Percentiles rank a stretch among this genome's conserved stretches.
Evolutionary conservation across 305 asterid species (phyloP).

Genomic region (Solanum aculeatissimum): DNA sequence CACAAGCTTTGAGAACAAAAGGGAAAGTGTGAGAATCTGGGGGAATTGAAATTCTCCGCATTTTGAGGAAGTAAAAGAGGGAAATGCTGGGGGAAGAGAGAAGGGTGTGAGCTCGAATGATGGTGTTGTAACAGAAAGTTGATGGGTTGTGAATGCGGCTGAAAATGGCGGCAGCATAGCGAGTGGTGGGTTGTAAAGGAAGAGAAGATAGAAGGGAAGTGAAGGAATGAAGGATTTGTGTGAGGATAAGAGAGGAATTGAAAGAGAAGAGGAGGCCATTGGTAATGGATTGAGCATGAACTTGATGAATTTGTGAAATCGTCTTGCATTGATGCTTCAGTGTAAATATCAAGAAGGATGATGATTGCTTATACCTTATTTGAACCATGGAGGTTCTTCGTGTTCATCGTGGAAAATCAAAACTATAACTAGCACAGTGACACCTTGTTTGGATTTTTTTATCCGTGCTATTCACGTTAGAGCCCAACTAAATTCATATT

Average conservation of each 20-base stretch:
- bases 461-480: too few relatives aligned
- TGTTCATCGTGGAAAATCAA: not conserved
- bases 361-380: slow-evolving; percentile 24
- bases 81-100: slow-evolving; percentile 37
- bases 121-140: slow-evolving; percentile 44
- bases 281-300: slow-evolving; percentile 64
- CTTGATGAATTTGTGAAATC: slow-evolving; percentile 40
- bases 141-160: slow-evolving; percentile 42
- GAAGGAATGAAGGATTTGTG: slow-evolving; percentile 40
- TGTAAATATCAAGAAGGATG: slow-evolving; percentile 13
- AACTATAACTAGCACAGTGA: not conserved
- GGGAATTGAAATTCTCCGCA: slow-evolving; percentile 40
- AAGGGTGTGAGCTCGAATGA: slow-evolving; percentile 51
- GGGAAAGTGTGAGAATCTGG: slow-evolving; percentile 62
- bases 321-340: slow-evolving; percentile 42
- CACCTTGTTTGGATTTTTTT: too few relatives aligned
- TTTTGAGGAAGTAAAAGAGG: slow-evolving; percentile 18
- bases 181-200: slow-evolving; percentile 2
- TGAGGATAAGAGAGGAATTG: slow-evolving; percentile 17
- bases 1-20: slow-evolving; percentile 60
- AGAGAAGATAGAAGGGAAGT: slow-evolving; percentile 22
- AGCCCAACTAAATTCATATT: too few relatives aligned
- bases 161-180: slow-evolving; percentile 40
- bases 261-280: slow-evolving; percentile 41
- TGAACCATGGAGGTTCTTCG: not conserved